Percentiles rank a stretch among this genome's conserved stretches.
These are phyloP conservation scores for Sporothrix variecibatus DNA, from an alignment of 2,329 filamentous ascomycete genomes.

Conservation along the genomic window DNA sequence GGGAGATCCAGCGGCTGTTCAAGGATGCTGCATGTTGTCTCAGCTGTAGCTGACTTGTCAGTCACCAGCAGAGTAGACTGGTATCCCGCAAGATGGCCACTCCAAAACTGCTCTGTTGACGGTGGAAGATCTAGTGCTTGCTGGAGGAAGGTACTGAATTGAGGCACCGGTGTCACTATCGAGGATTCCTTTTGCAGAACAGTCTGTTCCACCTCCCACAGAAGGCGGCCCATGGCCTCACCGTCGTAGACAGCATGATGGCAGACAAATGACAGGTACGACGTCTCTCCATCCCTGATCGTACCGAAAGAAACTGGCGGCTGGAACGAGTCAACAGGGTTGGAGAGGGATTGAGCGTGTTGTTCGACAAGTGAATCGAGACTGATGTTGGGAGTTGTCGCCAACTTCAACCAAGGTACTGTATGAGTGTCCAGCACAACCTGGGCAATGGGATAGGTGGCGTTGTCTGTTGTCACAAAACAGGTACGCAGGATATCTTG, in stretches of 20 bases:
- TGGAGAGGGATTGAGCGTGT: constrained; percentile 45
- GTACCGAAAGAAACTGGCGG: constrained; percentile 51
- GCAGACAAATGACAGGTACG: constrained; percentile 53
- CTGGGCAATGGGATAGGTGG: constrained; percentile 68
- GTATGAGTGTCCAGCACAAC: constrained; percentile 59
- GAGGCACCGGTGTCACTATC: constrained; percentile 41
- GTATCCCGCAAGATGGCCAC: constrained; percentile 54
- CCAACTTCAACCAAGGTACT: constrained; percentile 43
- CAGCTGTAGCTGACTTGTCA: neutral
- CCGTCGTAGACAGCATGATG: constrained; percentile 91
- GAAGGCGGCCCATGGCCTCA: constrained; percentile 68
- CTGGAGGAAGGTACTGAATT: constrained; percentile 66
- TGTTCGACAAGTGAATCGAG: constrained; percentile 43
- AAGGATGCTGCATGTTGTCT: constrained; percentile 23
- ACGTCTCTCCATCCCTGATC: constrained; percentile 37
- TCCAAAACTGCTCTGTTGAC: constrained; percentile 67
- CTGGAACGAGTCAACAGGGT: constrained; percentile 46
- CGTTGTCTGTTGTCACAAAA: constrained; percentile 67
- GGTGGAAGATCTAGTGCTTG: constrained; percentile 54
- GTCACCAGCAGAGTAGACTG: constrained; percentile 35
- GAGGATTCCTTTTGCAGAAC: constrained; percentile 41
- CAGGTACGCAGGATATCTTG: constrained; percentile 78
- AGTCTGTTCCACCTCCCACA: constrained; percentile 67
- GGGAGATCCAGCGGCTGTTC: constrained; percentile 40
- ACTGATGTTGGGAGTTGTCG: neutral